These are phyloP conservation scores for Cyanodermella asteris DNA, from an alignment of 2,329 filamentous ascomycete species.

Conservation along the genomic window DNA sequence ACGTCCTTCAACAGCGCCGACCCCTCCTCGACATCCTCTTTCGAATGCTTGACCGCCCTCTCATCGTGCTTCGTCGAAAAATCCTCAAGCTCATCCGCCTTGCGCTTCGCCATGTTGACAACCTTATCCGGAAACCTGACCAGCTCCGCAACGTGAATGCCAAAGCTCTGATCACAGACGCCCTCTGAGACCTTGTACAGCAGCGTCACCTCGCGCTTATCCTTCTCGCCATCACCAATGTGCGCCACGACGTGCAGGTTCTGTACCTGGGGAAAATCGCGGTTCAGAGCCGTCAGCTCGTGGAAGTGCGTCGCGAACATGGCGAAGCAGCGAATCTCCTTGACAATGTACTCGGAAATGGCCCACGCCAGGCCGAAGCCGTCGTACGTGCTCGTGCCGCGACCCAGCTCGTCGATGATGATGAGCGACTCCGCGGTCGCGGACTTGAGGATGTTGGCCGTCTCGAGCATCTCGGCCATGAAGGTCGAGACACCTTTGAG, in stretches of 20 bases:
- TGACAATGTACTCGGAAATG: conserved; percentile 92
- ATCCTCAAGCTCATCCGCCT: conserved; percentile 94
- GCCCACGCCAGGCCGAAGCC: conserved; percentile 98
- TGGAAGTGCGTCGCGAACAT: conserved; percentile 98
- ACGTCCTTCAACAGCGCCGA: conserved; percentile 67
- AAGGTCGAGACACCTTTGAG: conserved; percentile 96
- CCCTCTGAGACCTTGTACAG: conserved; percentile 93
- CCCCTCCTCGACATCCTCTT: conserved; percentile 75
- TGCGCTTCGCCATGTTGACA: conserved; percentile 95
- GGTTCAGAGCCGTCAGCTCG: conserved; percentile 76
- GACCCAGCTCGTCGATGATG: conserved; percentile 93
- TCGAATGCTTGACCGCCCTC: conserved; percentile 40
- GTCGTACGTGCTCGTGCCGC: conserved; percentile 93
- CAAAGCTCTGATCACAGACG: conserved; percentile 92
- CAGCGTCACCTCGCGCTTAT: conserved; percentile 67
- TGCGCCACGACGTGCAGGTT: conserved; percentile 95
- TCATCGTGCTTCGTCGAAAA: conserved; percentile 61
- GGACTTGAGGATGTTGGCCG: conserved; percentile 92
- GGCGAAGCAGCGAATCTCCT: conserved; percentile 80
- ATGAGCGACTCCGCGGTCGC: conserved; percentile 89
- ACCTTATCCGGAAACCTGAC: conserved; percentile 95
- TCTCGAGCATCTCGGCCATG: conserved; percentile 99
- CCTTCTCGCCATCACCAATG: conserved; percentile 35
- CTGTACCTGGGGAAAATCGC: conserved; percentile 67
- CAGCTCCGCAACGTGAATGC: conserved; percentile 92